Conservation (phyloP, 2,329 filamentous ascomycete species). For the Phialophora chinensis region DNA sequence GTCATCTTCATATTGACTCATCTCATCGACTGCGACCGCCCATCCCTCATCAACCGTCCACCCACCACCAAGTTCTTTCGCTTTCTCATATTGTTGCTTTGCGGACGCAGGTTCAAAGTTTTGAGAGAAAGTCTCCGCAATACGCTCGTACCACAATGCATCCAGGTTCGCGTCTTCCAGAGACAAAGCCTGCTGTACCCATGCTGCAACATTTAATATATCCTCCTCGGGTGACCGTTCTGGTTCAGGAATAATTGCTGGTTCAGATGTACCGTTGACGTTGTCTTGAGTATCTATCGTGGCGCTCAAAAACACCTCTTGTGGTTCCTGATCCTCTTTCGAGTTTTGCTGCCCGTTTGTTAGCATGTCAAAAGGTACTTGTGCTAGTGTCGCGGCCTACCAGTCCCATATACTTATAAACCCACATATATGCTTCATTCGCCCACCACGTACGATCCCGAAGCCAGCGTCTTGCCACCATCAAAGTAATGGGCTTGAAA, state of each 20-base stretch:
- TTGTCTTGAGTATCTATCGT: not conserved
- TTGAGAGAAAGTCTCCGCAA: not conserved
- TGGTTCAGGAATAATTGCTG: not conserved
- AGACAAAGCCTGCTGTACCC: not conserved
- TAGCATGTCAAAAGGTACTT: not conserved
- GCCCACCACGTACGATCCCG: constrained; percentile 6
- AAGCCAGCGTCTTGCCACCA: constrained; percentile 10
- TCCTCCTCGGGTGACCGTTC: not conserved
- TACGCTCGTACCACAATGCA: constrained; percentile 8
- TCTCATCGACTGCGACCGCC: not conserved
- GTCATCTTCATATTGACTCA: not conserved
- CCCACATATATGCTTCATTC: not conserved
- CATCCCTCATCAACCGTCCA: constrained; percentile 6
- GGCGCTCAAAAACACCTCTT: not conserved
- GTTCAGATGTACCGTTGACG: not conserved
- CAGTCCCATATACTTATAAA: not conserved
- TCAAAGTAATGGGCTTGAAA: constrained; percentile 8
- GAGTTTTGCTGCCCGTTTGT: not conserved
- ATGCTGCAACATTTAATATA: not conserved
- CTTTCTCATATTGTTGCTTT: constrained; percentile 6
- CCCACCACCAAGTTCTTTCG: constrained; percentile 1
- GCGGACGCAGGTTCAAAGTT: not conserved
- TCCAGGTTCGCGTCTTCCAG: constrained; percentile 2
- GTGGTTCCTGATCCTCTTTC: not conserved
- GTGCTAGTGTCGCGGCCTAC: not conserved